Percentiles rank a stretch among this genome's conserved stretches.
phyloP scores from a whole-genome alignment of 768 basidiomycete genomes.

The Lactarius tabidus region DNA sequence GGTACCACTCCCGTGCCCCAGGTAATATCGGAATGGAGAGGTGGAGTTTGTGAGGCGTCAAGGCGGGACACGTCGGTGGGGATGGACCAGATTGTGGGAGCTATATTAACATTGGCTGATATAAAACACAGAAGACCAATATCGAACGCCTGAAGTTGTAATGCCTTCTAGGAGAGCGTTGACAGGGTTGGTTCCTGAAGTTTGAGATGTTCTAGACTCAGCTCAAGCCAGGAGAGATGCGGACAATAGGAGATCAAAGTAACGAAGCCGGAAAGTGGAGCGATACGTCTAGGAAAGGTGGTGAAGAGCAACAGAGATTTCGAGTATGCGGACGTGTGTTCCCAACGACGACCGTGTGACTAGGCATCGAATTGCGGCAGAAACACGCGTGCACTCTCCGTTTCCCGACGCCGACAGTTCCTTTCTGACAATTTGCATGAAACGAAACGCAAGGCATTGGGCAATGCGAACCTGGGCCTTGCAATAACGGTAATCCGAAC shows the following conservation, averaged over 20 bases:
- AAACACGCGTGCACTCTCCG: neutral
- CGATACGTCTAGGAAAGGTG: neutral
- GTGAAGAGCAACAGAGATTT: neutral
- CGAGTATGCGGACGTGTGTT: neutral
- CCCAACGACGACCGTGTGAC: neutral
- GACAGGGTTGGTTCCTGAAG: neutral
- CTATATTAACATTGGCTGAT: too few relatives aligned
- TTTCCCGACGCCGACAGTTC: neutral
- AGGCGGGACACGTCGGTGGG: neutral
- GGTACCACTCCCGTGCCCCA: neutral
- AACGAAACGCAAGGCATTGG: neutral
- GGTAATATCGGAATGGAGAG: neutral
- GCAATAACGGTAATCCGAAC: neutral
- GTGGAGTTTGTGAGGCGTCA: neutral
- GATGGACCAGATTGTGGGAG: too few relatives aligned
- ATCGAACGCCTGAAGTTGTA: neutral
- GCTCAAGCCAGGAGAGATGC: neutral
- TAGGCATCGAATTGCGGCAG: neutral
- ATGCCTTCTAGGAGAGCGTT: neutral
- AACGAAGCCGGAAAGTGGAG: neutral
- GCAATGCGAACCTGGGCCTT: neutral
- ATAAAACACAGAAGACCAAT: neutral
- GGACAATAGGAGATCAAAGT: neutral
- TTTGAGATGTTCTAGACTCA: neutral
- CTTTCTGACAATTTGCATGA: neutral